A percentile compares a stretch with the other conserved stretches of the same genome.
phyloP scores from a whole-genome alignment of 2,329 filamentous ascomycete species.

The Sclerotinia glacialis region DNA sequence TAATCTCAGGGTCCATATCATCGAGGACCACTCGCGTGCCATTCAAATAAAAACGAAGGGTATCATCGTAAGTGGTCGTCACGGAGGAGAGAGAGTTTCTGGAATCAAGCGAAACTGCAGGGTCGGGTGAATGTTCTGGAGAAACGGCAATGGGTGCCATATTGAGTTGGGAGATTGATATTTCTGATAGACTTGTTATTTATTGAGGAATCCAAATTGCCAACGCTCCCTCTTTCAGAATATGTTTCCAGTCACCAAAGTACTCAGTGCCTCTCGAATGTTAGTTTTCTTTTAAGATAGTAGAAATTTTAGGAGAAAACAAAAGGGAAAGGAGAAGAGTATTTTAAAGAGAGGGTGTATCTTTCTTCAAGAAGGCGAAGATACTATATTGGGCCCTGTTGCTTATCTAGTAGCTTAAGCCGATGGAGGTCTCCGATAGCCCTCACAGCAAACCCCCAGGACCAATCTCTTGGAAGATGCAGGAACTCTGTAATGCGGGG shows the following conservation, averaged over 20 bases:
- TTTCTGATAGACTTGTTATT: neutral
- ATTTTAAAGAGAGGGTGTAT: neutral
- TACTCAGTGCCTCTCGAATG: neutral
- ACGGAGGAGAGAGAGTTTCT: conserved; percentile 54
- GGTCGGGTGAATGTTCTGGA: conserved; percentile 42
- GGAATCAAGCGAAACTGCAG: conserved; percentile 33
- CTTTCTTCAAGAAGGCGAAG: conserved; percentile 1
- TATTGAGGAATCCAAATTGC: neutral
- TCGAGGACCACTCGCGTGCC: conserved; percentile 86
- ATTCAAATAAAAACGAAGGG: conserved; percentile 89
- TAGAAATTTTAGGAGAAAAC: neutral
- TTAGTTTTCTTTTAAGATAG: neutral
- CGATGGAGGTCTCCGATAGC: conserved; percentile 21
- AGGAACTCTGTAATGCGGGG: conserved; percentile 2
- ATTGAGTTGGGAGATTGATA: neutral
- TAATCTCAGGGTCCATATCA: conserved; percentile 84
- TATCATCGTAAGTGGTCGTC: conserved; percentile 79
- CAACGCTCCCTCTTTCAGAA: neutral
- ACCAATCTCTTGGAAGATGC: neutral
- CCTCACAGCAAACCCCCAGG: neutral
- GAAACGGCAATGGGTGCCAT: conserved; percentile 59
- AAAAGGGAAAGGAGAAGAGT: neutral
- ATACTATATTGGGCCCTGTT: conserved; percentile 18
- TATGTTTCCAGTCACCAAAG: neutral
- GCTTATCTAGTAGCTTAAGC: conserved; percentile 12